Conservation (phyloP, 345 rosid genomes). For the Cardiospermum halicacabum region DNA sequence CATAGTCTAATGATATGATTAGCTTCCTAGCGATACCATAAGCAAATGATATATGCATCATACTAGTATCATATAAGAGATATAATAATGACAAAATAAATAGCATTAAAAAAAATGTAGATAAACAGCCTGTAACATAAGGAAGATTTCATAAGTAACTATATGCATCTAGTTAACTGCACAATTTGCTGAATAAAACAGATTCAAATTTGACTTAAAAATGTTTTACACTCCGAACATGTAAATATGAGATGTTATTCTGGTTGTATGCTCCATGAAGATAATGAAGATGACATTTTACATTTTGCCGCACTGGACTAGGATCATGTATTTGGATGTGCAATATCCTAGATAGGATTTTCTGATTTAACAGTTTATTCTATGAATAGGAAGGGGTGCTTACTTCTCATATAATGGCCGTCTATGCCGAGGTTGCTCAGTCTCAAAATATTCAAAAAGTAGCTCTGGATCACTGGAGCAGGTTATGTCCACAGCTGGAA, state of each 20-base stretch:
- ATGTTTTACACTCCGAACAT: not conserved
- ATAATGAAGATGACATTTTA: not conserved
- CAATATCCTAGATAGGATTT: not conserved
- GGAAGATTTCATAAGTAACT: not conserved
- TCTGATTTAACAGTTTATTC: not conserved
- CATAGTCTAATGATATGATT: not conserved
- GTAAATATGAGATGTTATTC: not conserved
- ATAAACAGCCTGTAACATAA: not conserved
- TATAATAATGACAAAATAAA: too few species aligned
- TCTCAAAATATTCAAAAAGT: conserved; percentile 54
- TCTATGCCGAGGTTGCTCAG: conserved; percentile 50
- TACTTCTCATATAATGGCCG: conserved; percentile 52
- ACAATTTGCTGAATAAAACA: not conserved
- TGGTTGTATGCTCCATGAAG: not conserved
- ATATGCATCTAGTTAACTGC: not conserved
- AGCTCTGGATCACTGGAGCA: conserved; percentile 29
- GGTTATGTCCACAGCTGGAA: conserved; percentile 17
- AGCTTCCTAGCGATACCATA: not conserved
- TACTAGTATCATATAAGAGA: not conserved
- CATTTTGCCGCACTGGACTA: not conserved
- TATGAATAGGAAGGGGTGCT: conserved; percentile 8
- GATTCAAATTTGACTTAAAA: not conserved
- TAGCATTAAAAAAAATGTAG: too few species aligned
- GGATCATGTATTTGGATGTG: not conserved
- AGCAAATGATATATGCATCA: not conserved